Evolutionary conservation across 805 yeast species (phyloP), one percentile per base, ranked within the genome.

Genomic region (Candida easanensis): DNA sequence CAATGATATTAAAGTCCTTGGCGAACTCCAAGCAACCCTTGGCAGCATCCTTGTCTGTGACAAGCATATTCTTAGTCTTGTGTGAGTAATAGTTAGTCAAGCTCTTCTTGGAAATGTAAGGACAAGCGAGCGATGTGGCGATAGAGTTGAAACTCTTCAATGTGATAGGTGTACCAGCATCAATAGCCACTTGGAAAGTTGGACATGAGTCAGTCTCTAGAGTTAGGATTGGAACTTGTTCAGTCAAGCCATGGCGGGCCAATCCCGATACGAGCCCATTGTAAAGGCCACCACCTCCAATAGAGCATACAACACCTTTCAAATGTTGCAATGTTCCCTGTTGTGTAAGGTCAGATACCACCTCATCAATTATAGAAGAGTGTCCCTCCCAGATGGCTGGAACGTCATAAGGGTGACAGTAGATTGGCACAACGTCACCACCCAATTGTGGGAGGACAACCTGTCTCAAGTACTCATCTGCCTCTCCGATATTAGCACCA

Each of bases 171-270:
- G 68, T 52, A 6, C 74, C 70, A 1, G 74, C 71, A 30, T 64
- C 61, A 36, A 83, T 59, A 1, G 85, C 74, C 33, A 66, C 66
- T 51, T 71, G 63, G 44, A 83, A 71, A 0, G 84, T 77, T 10
- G 83, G 81, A 13, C 82, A 80, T 17, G 81, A 82, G n/a, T 60
- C 64, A 0, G 88, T 80, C 56, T 83, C 89, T 4, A 80, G 72
- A 14, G 76, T 74, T 15, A 73, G 51, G 4, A 76, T 62, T 45
- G 76, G 65, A 49, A 67, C 66, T 18, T 26, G 30, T 5, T 69
- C 61, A 18, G 61, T 54, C 28, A 68, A 41, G 4, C 60, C 57
- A 49, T 70, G 52, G 31, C 60, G 58, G 35, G 60, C 49, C 40
- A 77, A 54, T 0, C 82, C 82, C 38, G 63, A 53, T 44, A 70